Percentiles rank a stretch among this genome's conserved stretches.
These are phyloP conservation scores for Penicillium flavigenum DNA, from an alignment of 495 filamentous ascomycete genomes.

Conservation along the genomic window DNA sequence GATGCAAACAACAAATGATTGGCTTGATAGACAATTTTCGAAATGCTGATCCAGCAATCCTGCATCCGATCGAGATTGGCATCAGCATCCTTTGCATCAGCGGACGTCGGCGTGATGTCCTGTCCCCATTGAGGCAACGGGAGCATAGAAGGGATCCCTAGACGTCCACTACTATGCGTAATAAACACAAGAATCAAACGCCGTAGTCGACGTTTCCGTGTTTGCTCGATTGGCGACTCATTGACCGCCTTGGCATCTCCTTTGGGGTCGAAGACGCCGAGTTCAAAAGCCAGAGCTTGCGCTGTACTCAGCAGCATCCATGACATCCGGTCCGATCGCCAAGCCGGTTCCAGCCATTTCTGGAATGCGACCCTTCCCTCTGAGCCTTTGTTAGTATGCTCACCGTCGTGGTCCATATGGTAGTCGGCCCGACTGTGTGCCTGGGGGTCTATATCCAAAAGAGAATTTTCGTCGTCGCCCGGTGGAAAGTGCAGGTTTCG, in stretches of 20 bases:
- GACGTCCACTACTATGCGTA: slow-evolving; percentile 84
- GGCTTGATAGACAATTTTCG: slow-evolving; percentile 81
- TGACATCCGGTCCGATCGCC: slow-evolving; percentile 94
- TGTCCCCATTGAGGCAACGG: slow-evolving; percentile 59
- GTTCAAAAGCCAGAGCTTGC: slow-evolving; percentile 84
- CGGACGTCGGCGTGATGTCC: slow-evolving; percentile 40
- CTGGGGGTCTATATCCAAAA: slow-evolving; percentile 53
- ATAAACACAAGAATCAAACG: slow-evolving; percentile 84
- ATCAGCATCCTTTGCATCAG: slow-evolving; percentile 31
- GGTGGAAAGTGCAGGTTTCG: slow-evolving; percentile 93
- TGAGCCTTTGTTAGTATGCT: slow-evolving; percentile 37
- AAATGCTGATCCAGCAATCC: slow-evolving; percentile 88
- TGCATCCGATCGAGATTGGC: slow-evolving; percentile 60
- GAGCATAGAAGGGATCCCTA: slow-evolving; percentile 93
- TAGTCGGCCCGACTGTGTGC: slow-evolving; percentile 33
- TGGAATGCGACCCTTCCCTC: slow-evolving; percentile 68
- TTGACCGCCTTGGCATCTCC: slow-evolving; percentile 50
- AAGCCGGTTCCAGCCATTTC: slow-evolving; percentile 95
- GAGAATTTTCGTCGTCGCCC: slow-evolving; percentile 69
- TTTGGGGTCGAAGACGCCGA: slow-evolving; percentile 90
- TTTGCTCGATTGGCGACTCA: slow-evolving; percentile 63
- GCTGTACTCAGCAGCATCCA: slow-evolving; percentile 97
- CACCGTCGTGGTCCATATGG: slow-evolving; percentile 40
- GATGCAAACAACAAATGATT: slow-evolving; percentile 84
- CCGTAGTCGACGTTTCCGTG: slow-evolving; percentile 77